Evolutionary conservation across 2,329 filamentous ascomycete species (phyloP).

Genomic region (Gyromitra esculenta): DNA sequence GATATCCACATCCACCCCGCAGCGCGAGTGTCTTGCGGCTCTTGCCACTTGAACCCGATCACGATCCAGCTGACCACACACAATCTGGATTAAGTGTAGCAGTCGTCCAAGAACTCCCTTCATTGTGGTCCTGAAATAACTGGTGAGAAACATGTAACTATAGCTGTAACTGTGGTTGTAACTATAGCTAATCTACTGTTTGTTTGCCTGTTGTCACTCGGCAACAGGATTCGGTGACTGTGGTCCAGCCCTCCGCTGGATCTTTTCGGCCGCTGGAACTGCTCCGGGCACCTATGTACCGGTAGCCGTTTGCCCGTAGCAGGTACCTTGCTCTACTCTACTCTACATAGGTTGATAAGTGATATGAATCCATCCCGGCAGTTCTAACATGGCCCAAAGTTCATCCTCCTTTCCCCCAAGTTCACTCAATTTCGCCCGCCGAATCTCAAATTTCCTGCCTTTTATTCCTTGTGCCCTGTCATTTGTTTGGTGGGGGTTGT

Average conservation of each 20-base stretch:
- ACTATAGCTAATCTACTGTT: neutral
- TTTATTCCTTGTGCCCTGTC: neutral
- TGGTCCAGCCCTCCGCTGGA: neutral
- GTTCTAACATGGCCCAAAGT: neutral
- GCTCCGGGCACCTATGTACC: neutral
- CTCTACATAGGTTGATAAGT: too few species aligned
- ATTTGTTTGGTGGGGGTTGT: conserved; percentile 15
- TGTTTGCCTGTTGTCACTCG: neutral
- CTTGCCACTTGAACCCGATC: conserved; percentile 29
- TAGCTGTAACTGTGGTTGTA: too few species aligned
- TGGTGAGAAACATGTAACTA: too few species aligned
- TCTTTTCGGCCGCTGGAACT: neutral
- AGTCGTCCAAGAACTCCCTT: neutral
- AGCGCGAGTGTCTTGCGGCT: conserved; percentile 22
- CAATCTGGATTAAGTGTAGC: neutral
- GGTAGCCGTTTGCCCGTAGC: neutral
- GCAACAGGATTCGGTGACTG: neutral
- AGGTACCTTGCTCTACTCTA: too few species aligned
- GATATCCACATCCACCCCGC: neutral
- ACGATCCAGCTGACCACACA: conserved; percentile 22
- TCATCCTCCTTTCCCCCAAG: neutral
- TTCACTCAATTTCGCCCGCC: neutral
- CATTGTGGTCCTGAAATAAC: neutral
- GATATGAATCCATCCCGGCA: neutral
- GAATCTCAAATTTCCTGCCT: neutral